Conservation (phyloP, 164 flowering plant genomes). For the Umbilicus rupestris region DNA sequence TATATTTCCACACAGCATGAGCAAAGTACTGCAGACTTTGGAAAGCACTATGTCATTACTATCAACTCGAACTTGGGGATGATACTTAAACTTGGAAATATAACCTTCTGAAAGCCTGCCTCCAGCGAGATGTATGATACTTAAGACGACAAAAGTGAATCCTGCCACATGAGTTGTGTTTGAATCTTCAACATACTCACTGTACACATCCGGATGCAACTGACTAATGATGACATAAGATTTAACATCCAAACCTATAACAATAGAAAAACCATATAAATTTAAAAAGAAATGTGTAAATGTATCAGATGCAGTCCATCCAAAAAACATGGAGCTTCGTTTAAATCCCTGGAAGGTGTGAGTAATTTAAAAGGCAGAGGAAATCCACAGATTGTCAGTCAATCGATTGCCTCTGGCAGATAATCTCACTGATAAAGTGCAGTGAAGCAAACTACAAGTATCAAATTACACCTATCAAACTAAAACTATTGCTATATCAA, state of each 20-base stretch:
- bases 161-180: conserved; percentile 49
- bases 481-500: no score
- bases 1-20: conserved; percentile 1
- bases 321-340: background rate
- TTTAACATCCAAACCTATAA: conserved; percentile 34
- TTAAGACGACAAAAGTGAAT: conserved; percentile 57
- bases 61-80: no score
- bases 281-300: background rate
- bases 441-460: no score
- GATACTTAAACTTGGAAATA: background rate
- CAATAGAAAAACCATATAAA: conserved; percentile 2
- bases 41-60: background rate
- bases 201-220: conserved; percentile 56
- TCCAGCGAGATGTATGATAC: conserved; percentile 73
- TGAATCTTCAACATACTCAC: conserved; percentile 60
- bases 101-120: conserved; percentile 83
- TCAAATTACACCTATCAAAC: no score
- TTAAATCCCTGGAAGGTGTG: no score
- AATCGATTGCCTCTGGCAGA: no score
- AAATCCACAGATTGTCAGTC: no score
- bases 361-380: no score
- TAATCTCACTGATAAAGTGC: no score
- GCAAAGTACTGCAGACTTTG: background rate
- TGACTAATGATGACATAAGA: conserved; percentile 69
- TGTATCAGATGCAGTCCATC: background rate